Evolutionary conservation across 2,329 filamentous ascomycete species (phyloP).

Genomic region (Aspergillus pseudoterreus): DNA sequence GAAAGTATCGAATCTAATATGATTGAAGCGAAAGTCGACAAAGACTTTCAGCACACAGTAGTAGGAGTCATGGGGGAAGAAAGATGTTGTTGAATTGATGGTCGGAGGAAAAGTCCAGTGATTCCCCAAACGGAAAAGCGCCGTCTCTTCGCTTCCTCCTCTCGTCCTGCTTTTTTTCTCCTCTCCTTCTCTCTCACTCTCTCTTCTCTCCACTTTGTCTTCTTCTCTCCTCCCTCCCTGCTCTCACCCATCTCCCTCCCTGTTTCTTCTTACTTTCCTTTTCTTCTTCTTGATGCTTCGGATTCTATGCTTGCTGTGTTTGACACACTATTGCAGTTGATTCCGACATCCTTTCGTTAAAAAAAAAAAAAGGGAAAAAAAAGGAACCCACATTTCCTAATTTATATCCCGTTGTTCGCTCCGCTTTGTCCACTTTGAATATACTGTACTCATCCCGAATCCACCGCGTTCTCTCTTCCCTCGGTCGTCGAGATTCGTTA

Average conservation of each 20-base stretch:
- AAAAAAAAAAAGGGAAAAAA: slow-evolving; percentile 9
- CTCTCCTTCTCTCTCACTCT: slow-evolving; percentile 4
- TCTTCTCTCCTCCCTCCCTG: slow-evolving; percentile 9
- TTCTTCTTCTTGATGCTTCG: slow-evolving; percentile 25
- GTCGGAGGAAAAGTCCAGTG: slow-evolving; percentile 13
- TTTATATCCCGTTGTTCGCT: slow-evolving; percentile 15
- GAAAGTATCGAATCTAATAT: too few relatives aligned
- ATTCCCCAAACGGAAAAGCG: slow-evolving; percentile 20
- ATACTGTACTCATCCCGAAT: slow-evolving; percentile 2
- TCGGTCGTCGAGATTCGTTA: slow-evolving; percentile 6
- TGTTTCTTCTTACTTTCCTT: slow-evolving; percentile 17
- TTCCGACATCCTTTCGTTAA: slow-evolving; percentile 37
- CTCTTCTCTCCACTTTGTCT: slow-evolving; percentile 11
- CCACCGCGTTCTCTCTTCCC: slow-evolving; percentile 9
- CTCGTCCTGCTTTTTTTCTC: slow-evolving; percentile 7
- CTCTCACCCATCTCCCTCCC: slow-evolving; percentile 14
- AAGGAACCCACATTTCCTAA: slow-evolving; percentile 18
- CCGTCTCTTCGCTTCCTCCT: slow-evolving; percentile 13
- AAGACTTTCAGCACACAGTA: not conserved
- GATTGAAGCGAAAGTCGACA: not conserved
- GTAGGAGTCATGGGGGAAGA: not conserved
- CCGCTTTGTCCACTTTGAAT: slow-evolving; percentile 11
- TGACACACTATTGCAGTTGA: slow-evolving; percentile 42
- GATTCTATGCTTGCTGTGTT: slow-evolving; percentile 38
- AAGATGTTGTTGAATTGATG: not conserved